Percentiles rank a stretch among this genome's conserved stretches.
Conservation (phyloP, 345 rosid species). For the Linum trigynum region DNA sequence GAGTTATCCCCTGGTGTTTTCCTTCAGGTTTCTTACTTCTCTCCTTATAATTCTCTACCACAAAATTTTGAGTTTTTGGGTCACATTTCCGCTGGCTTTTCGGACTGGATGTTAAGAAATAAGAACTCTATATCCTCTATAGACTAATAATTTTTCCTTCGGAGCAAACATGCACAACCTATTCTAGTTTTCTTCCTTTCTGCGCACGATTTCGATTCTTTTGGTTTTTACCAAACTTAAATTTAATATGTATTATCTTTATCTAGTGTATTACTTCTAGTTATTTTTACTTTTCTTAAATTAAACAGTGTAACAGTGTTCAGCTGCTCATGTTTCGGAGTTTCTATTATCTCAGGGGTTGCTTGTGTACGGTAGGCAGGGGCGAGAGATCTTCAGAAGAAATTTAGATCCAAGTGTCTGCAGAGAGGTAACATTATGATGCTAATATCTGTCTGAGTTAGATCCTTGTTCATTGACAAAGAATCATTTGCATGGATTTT, state of each 20-base stretch:
- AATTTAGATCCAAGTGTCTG: conserved; percentile 68
- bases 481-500: not conserved
- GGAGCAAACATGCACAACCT: not conserved
- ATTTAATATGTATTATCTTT: not conserved
- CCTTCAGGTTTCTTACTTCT: conserved; percentile 53
- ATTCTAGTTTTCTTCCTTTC: not conserved
- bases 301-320: not conserved
- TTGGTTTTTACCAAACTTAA: too few relatives aligned
- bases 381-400: conserved; percentile 69
- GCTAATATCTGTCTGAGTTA: not conserved
- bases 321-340: not conserved
- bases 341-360: conserved; percentile 50
- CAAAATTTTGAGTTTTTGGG: not conserved
- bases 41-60: not conserved
- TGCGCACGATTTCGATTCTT: not conserved
- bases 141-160: not conserved
- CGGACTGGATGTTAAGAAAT: not conserved
- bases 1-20: conserved; percentile 82
- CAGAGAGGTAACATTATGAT: conserved; percentile 52
- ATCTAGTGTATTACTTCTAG: not conserved
- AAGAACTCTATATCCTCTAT: not conserved
- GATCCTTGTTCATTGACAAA: not conserved
- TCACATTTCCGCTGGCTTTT: not conserved
- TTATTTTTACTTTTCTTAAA: not conserved
- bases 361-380: conserved; percentile 88